Conservation (phyloP, 805 yeast species). For the Debaryomyces hansenii region DNA sequence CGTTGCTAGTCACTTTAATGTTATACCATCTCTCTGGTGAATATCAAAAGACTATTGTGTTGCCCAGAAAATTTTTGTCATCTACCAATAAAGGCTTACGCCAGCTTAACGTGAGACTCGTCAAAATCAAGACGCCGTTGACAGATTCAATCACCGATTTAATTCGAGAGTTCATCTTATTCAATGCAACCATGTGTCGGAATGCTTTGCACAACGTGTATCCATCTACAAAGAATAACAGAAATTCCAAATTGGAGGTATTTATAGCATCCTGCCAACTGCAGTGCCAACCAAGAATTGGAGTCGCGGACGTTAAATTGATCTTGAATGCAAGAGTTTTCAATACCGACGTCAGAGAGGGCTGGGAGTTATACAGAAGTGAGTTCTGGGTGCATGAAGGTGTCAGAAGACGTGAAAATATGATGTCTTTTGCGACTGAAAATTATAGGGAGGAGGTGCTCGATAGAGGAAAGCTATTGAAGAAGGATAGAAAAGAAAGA, state of each 20-base stretch:
- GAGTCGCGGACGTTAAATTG: constrained; percentile 72
- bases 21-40: constrained; percentile 88
- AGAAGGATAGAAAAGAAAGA: constrained; percentile 40
- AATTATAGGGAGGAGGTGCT: constrained; percentile 8
- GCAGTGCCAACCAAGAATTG: constrained; percentile 62
- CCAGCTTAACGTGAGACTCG: constrained; percentile 76
- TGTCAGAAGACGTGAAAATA: constrained; percentile 49
- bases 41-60: constrained; percentile 78
- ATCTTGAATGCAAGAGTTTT: constrained; percentile 81
- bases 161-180: constrained; percentile 36
- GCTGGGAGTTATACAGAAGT: constrained; percentile 91
- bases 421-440: constrained; percentile 30
- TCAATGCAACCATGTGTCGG: constrained; percentile 27
- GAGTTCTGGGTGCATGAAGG: constrained; percentile 93
- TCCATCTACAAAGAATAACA: constrained; percentile 32
- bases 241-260: constrained; percentile 34
- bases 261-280: constrained; percentile 41
- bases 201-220: constrained; percentile 33
- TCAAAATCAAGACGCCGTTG: constrained; percentile 51
- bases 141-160: constrained; percentile 33
- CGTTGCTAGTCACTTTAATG: constrained; percentile 64
- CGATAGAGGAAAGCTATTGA: constrained; percentile 28
- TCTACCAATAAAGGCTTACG: constrained; percentile 89
- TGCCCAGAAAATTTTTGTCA: constrained; percentile 74
- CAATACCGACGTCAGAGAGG: constrained; percentile 79